These are phyloP conservation scores for Linanthus parryae DNA, from an alignment of 148 eudicot species.

Conservation along the genomic window DNA sequence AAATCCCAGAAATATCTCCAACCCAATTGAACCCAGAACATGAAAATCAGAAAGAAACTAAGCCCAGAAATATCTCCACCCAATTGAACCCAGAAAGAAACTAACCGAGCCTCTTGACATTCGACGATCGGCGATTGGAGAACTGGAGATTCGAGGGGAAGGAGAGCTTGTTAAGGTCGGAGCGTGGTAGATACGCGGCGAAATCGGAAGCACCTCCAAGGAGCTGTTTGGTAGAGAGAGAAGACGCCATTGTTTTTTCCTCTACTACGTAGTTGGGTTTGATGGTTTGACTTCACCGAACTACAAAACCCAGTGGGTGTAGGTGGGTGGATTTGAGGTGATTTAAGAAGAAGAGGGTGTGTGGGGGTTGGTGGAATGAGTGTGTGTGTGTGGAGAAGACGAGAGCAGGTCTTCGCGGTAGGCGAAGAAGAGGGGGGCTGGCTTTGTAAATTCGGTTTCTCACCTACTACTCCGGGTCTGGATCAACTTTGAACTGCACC, in stretches of 20 bases:
- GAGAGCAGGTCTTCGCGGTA: conserved; percentile 4
- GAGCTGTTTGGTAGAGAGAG: conserved; percentile 56
- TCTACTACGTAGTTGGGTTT: too few species aligned
- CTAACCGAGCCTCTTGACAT: conserved; percentile 44
- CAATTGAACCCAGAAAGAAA: neutral
- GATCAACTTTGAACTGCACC: too few species aligned
- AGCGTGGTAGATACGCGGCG: conserved; percentile 34
- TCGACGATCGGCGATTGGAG: conserved; percentile 33
- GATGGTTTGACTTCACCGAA: conserved; percentile 1
- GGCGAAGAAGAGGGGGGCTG: too few species aligned
- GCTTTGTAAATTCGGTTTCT: too few species aligned
- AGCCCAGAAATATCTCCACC: neutral
- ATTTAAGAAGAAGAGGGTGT: neutral
- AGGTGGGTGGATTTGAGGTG: conserved; percentile 1
- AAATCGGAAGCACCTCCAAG: conserved; percentile 38
- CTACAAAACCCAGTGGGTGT: neutral
- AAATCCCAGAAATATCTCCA: neutral
- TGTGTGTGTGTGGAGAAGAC: neutral
- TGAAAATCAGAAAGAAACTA: neutral
- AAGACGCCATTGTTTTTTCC: conserved; percentile 41
- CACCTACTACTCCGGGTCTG: too few species aligned
- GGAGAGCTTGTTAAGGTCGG: conserved; percentile 29
- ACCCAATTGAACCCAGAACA: neutral
- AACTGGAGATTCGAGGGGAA: conserved; percentile 32
- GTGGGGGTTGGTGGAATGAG: conserved; percentile 8